A percentile compares a stretch with the other conserved stretches of the same genome.
Evolutionary conservation across 2,329 filamentous ascomycete species (phyloP).

Genomic region (Colletotrichum orbiculare): DNA sequence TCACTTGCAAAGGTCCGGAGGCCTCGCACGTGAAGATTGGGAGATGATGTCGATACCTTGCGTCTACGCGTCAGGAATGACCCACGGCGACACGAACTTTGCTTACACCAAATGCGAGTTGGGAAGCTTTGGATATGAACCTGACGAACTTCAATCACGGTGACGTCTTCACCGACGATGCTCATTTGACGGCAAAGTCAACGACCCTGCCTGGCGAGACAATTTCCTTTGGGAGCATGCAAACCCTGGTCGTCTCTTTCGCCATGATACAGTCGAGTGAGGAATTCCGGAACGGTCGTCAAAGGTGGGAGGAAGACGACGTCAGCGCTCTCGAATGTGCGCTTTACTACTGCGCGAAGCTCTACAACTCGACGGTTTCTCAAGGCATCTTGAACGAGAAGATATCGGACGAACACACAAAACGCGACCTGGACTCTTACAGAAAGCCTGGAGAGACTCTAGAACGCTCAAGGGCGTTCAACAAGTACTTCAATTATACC

Average conservation of each 20-base stretch:
- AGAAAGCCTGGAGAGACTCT: background rate
- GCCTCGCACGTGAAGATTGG: background rate
- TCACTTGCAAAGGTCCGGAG: background rate
- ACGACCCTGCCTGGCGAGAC: slow-evolving; percentile 6
- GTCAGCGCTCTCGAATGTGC: slow-evolving; percentile 4
- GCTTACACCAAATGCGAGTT: background rate
- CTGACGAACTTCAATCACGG: background rate
- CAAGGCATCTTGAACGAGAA: background rate
- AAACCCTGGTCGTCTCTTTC: background rate
- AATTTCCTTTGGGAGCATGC: background rate
- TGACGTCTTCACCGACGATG: background rate
- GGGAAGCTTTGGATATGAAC: background rate
- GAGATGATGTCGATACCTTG: background rate
- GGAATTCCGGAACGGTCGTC: background rate
- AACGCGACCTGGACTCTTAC: slow-evolving; percentile 9
- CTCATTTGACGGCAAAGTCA: slow-evolving; percentile 2
- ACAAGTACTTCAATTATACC: slow-evolving; percentile 4
- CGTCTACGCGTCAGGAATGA: background rate
- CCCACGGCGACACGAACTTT: background rate
- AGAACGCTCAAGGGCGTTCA: background rate
- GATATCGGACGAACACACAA: background rate
- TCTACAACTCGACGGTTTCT: background rate
- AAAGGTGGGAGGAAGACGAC: background rate
- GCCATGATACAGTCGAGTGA: background rate
- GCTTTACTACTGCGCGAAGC: slow-evolving; percentile 5